phyloP scores from a whole-genome alignment of 2,329 filamentous ascomycete genomes.

The Cytospora piceicola region DNA sequence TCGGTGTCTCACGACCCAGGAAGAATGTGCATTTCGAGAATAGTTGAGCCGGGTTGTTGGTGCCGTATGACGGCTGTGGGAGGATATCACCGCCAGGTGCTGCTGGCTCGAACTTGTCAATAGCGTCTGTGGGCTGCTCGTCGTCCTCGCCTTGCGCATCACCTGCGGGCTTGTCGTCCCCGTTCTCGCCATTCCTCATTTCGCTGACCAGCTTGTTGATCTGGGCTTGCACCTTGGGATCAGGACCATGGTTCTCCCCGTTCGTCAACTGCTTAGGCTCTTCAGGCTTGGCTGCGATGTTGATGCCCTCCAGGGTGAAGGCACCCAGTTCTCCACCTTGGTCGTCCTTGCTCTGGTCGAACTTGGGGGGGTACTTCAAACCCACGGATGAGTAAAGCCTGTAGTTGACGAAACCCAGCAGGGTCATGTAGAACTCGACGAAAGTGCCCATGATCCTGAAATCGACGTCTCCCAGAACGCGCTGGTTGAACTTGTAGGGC shows the following conservation, averaged over 20 bases:
- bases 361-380: conserved; percentile 93
- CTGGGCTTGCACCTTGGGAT: conserved; percentile 66
- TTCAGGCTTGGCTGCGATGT: conserved; percentile 59
- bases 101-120: conserved; percentile 90
- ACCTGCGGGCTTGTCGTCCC: conserved; percentile 46
- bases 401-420: conserved; percentile 96
- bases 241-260: conserved; percentile 55
- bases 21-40: conserved; percentile 91
- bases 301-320: conserved; percentile 82
- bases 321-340: conserved; percentile 87
- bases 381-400: conserved; percentile 89
- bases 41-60: conserved; percentile 70
- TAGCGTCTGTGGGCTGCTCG: conserved; percentile 62
- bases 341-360: conserved; percentile 85
- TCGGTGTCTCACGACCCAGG: conserved; percentile 89
- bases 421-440: conserved; percentile 96
- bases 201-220: conserved; percentile 72
- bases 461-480: conserved; percentile 90
- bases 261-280: conserved; percentile 58
- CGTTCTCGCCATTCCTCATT: conserved; percentile 57
- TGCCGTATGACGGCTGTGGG: conserved; percentile 72
- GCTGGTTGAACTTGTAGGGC: conserved; percentile 97
- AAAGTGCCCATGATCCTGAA: conserved; percentile 99
- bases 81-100: conserved; percentile 85
- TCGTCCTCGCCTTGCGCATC: conserved; percentile 42